Conservation (phyloP, 257 asterid genomes). For the Scutellaria galericulata region DNA sequence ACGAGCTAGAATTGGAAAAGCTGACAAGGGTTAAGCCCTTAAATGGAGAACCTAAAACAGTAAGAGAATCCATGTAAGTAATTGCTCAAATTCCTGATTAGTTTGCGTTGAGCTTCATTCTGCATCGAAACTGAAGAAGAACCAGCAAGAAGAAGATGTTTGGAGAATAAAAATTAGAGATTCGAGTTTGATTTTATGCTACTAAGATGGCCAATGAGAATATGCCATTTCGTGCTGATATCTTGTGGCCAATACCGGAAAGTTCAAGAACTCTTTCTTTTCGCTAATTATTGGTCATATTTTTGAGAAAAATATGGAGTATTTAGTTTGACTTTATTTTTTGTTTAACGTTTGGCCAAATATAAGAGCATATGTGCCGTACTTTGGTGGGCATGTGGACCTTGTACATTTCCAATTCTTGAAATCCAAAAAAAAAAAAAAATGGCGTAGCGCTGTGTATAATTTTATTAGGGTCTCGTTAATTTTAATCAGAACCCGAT, state of each 20-base stretch:
- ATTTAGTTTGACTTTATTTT: too few species aligned
- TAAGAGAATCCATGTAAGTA: conserved; percentile 54
- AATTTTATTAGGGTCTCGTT: not conserved
- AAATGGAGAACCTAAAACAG: conserved; percentile 38
- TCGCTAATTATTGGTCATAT: too few species aligned
- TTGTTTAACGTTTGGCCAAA: too few species aligned
- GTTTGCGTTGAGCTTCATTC: conserved; percentile 22
- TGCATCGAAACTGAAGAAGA: conserved; percentile 44
- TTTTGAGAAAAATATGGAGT: too few species aligned
- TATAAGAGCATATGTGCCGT: too few species aligned
- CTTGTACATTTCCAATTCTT: too few species aligned
- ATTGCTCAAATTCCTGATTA: conserved; percentile 6
- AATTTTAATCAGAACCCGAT: not conserved
- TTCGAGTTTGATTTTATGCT: not conserved
- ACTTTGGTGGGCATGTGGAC: too few species aligned
- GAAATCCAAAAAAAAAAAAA: too few species aligned
- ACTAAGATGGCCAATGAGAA: conserved; percentile 24
- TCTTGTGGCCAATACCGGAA: not conserved
- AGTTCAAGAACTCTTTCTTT: conserved; percentile 14
- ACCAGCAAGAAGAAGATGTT: conserved; percentile 11
- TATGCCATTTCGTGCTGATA: conserved; percentile 30
- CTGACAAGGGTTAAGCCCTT: conserved; percentile 37
- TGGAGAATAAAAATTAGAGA: conserved; percentile 27
- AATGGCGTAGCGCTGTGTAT: too few species aligned
- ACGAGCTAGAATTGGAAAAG: conserved; percentile 31